Base-by-base conservation (phyloP, 257 asterid genomes). In the Scutellaria baicalensis region DNA sequence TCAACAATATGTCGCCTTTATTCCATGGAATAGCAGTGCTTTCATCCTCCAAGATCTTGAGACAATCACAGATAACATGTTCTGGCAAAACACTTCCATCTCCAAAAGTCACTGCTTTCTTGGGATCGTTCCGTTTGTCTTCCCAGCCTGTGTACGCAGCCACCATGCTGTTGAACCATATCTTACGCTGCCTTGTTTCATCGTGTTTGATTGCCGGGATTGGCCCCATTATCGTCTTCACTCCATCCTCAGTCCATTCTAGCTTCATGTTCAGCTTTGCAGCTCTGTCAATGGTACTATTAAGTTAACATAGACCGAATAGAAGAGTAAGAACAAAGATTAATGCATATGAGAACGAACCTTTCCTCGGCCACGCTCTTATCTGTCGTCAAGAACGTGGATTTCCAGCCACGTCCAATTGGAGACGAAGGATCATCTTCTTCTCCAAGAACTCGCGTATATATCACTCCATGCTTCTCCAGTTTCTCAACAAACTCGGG, bases 361-460 rank as follows among this genome's bases (percentile, higher is more conserved):
- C 95, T 87, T 81, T 90, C 93, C 78, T 88, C 89, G 9, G 98
- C 97, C n/a, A 88, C 85, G 33, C 77, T 73, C 80, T 84, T 90
- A 35, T 93, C 89, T 2, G 64, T 64, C 1, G 98, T 90, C 78
- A 90, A 68, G 83, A 90, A 93, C 0, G 97, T 88, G 0, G 95
- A 90, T 71, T 85, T 90, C 97, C 97, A 93, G 58, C 98, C 97
- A 16, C 94, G 94, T 5, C 98, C 98, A 13, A 88, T 90, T 0
- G 93, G 89, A 44, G 97, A 88, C 0, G 95, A 85, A 60, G 96
- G 98, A 61, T 90, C 93, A 45, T 93, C 96, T 0, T 83, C 97
- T 74, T 87, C 96, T 21, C 97, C 97, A 73, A 90, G 50, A 2
- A 90, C 76, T 1, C 97, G 86, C 0, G 78, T 80, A 48, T 93